These are phyloP conservation scores for Stentor coeruleus DNA, from an alignment of 73 alveolate genomes.

Conservation along the genomic window DNA sequence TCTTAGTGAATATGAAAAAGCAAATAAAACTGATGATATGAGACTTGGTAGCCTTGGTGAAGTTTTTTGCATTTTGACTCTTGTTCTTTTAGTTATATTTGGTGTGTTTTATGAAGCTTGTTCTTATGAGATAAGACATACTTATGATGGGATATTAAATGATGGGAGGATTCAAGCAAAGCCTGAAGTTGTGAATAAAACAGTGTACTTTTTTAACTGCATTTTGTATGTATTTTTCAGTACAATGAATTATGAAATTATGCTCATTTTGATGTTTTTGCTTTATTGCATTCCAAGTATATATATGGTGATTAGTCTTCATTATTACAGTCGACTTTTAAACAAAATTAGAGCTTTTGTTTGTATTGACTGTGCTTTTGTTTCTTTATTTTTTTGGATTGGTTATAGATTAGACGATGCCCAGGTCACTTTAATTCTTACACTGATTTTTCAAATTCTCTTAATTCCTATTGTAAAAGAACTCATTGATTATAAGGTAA, in stretches of 20 bases:
- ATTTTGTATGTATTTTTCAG: not conserved
- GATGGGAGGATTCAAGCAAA: not conserved
- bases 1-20: not conserved
- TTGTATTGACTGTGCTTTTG: not conserved
- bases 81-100: too few relatives aligned
- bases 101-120: not conserved
- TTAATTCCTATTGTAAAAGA: not conserved
- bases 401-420: not conserved
- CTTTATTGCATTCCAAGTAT: not conserved
- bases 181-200: not conserved
- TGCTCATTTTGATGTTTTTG: too few relatives aligned
- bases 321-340: not conserved
- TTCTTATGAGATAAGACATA: not conserved
- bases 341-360: too few relatives aligned
- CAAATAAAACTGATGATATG: not conserved
- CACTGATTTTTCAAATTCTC: not conserved
- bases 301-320: not conserved
- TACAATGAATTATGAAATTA: not conserved
- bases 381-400: not conserved
- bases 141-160: not conserved
- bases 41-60: not conserved
- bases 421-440: not conserved
- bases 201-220: not conserved
- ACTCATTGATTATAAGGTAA: not conserved
- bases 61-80: too few relatives aligned